Evolutionary conservation across 805 yeast genomes (phyloP), one percentile per base, ranked within the genome.

Genomic region (Schwanniomyces occidentalis): DNA sequence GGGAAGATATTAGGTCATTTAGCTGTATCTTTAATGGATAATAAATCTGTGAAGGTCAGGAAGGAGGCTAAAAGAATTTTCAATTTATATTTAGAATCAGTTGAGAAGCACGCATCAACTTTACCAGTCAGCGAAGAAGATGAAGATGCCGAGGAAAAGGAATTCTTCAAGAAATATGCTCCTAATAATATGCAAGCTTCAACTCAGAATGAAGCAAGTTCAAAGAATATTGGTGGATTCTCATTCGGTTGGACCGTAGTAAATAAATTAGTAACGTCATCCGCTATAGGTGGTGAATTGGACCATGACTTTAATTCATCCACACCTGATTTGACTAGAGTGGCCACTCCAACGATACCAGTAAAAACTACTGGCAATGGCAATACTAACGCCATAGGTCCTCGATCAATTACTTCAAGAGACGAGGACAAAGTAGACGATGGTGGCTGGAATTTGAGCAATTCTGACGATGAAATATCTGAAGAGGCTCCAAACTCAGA

Each of bases 1-100:
- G 79, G 82, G 16, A 86, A 83, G 53, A 76, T 90, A 12, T 62
- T 93, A 35, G 91, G 95, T 0, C 87, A 88, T 2, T 75, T 93
- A 37, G 89, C 96, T 0, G 85, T 93, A 1, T 78, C 93, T 2
- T 64, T 91, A 37, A 71, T 91, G 52, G 98, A 93, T 57, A 73
- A 71, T 35, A 61, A 56, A 33, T 82, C 87, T 8, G 61, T 65
- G 5, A 73, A 76, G 34, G 90, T 91, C 3, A 70, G 98, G 40
- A 59, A 59, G 0, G 85, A 83, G 50, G 95, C 96, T 0, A 77
- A 77, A 46, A 59, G 69, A 28, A 73, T 88, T 0, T 80, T 91
- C 44, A 80, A 82, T 17, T 38, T 71, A 17, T 83, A 85, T 51
- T 54, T 69, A 17, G 51, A 57, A 9, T 44, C 61, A 2, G 73